phyloP scores from a whole-genome alignment of 805 yeast species.

The Candida yuanshanica region DNA sequence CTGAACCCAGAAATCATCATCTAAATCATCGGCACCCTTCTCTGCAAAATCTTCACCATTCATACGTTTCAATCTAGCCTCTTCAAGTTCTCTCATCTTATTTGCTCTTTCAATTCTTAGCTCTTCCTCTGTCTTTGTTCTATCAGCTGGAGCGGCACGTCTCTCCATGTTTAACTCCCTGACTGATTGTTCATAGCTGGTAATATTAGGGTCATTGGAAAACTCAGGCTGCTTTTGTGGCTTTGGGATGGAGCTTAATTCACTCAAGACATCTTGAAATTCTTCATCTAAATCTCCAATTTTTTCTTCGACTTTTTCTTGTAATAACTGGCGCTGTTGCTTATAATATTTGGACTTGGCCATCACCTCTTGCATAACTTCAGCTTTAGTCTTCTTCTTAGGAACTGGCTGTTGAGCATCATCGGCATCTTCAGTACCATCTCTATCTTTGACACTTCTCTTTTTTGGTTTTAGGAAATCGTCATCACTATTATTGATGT shows the following conservation, averaged over 20 bases:
- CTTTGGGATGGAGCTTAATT: constrained; percentile 31
- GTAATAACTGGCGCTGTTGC: constrained; percentile 65
- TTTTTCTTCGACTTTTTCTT: constrained; percentile 52
- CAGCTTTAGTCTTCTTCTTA: constrained; percentile 76
- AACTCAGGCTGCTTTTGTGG: constrained; percentile 21
- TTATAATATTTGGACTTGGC: constrained; percentile 77
- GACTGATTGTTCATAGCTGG: constrained; percentile 60
- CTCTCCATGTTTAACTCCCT: constrained; percentile 63
- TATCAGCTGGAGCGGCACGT: constrained; percentile 75
- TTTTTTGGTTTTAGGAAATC: constrained; percentile 30
- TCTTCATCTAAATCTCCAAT: constrained; percentile 68
- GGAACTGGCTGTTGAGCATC: constrained; percentile 35
- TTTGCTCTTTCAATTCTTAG: constrained; percentile 52
- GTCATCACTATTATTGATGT: constrained; percentile 34
- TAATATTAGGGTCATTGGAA: constrained; percentile 33
- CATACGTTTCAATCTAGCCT: constrained; percentile 69
- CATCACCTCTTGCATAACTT: constrained; percentile 80
- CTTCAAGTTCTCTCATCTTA: constrained; percentile 57
- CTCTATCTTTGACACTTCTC: constrained; percentile 22
- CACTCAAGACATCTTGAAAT: constrained; percentile 64
- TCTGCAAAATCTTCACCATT: constrained; percentile 52
- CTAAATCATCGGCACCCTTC: constrained; percentile 60
- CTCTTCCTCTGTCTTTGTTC: constrained; percentile 77
- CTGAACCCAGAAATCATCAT: constrained; percentile 64
- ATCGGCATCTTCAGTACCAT: constrained; percentile 35